A percentile compares a stretch with the other conserved stretches of the same genome.
These are phyloP conservation scores for Parachaetomium inaequale DNA, from an alignment of 495 filamentous ascomycete genomes.

Conservation along the genomic window DNA sequence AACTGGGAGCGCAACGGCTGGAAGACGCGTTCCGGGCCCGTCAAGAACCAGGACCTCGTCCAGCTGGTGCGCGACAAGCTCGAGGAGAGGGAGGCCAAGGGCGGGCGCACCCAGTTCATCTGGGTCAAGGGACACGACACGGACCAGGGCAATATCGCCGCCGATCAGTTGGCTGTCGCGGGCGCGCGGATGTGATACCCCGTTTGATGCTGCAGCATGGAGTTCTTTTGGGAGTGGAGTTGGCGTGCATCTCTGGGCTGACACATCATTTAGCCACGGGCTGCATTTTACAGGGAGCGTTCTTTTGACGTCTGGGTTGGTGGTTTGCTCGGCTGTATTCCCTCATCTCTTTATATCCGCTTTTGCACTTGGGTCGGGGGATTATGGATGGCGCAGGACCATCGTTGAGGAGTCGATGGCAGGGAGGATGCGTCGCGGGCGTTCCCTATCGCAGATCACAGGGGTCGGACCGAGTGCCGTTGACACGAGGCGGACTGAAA, in stretches of 20 bases:
- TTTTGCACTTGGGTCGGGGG: too few relatives aligned
- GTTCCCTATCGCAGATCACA: too few relatives aligned
- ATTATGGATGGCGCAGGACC: too few relatives aligned
- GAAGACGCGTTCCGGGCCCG: slow-evolving; percentile 66
- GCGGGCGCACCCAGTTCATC: slow-evolving; percentile 64
- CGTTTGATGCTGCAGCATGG: background rate
- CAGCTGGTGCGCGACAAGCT: slow-evolving; percentile 67
- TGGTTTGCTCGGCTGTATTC: background rate
- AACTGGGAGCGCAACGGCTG: slow-evolving; percentile 79
- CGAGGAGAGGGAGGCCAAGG: slow-evolving; percentile 59
- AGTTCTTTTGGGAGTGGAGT: background rate
- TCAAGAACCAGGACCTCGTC: slow-evolving; percentile 84
- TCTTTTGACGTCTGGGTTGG: background rate
- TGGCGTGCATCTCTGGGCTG: background rate
- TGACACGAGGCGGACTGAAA: too few relatives aligned
- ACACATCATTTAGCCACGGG: background rate
- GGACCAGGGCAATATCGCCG: slow-evolving; percentile 69
- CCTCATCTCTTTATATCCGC: background rate
- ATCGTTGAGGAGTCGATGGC: too few relatives aligned
- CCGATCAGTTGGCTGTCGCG: slow-evolving; percentile 72
- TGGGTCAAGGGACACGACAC: slow-evolving; percentile 84
- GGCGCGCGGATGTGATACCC: slow-evolving; percentile 38
- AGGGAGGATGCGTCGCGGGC: too few relatives aligned
- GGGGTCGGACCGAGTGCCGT: too few relatives aligned
- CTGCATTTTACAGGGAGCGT: background rate